phyloP scores from a whole-genome alignment of 2,329 filamentous ascomycete genomes.

The Exophiala alcalophila region DNA sequence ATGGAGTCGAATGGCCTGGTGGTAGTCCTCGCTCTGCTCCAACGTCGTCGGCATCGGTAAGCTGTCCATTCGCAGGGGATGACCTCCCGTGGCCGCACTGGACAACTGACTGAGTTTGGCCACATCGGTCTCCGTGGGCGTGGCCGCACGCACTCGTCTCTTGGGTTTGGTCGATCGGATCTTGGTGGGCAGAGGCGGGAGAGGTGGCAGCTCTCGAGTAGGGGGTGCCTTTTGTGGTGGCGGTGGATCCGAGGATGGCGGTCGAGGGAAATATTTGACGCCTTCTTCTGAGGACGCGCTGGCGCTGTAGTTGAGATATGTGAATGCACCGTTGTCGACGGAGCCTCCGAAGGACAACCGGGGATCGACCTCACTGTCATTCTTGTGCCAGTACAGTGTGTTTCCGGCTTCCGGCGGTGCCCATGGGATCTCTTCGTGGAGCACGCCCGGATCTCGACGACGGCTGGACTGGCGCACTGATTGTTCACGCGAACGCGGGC shows the following conservation, averaged over 20 bases:
- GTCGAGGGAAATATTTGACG: conserved; percentile 19
- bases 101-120: conserved; percentile 10
- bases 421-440: conserved; percentile 10
- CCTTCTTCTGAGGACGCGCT: conserved; percentile 24
- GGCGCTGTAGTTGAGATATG: conserved; percentile 27
- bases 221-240: conserved; percentile 20
- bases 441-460: conserved; percentile 3
- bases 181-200: conserved; percentile 11
- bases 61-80: conserved; percentile 20
- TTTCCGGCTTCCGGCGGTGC: no score
- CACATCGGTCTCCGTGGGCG: conserved; percentile 1
- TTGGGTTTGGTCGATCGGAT: conserved; percentile 9
- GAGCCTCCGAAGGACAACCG: conserved; percentile 18
- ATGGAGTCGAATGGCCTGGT: conserved; percentile 9
- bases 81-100: conserved; percentile 10
- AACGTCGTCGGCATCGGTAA: conserved; percentile 10
- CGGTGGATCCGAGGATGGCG: conserved; percentile 13
- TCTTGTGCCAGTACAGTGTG: conserved; percentile 18
- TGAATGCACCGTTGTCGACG: conserved; percentile 22
- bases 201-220: conserved; percentile 14
- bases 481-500: conserved; percentile 19
- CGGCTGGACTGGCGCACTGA: conserved; percentile 7
- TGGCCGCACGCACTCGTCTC: background rate
- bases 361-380: conserved; percentile 24
- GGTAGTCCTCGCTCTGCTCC: conserved; percentile 16